Evolutionary conservation across 139 green algal species (phyloP).

Genomic region (Desmodesmus armatus): DNA sequence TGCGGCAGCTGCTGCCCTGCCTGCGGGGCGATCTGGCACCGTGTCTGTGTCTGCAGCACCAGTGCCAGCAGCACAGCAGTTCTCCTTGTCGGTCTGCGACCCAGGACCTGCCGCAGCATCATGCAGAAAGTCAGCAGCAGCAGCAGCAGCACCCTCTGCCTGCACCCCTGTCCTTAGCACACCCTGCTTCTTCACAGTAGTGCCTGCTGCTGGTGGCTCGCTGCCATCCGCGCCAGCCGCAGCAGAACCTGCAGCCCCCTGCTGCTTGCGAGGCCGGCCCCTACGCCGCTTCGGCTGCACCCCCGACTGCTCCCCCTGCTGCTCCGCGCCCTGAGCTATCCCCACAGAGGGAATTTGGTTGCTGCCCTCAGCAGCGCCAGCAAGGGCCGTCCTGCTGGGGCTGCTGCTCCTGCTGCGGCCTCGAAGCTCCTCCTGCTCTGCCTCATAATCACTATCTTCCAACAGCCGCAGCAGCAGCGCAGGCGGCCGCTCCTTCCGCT

Average conservation of each 20-base stretch:
- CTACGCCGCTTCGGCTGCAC: too few species aligned
- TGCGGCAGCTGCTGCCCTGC: constrained; percentile 4
- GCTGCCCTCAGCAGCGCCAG: neutral
- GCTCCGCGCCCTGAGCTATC: neutral
- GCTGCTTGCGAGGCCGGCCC: too few species aligned
- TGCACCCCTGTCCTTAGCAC: neutral
- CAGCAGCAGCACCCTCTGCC: neutral
- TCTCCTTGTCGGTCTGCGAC: too few species aligned
- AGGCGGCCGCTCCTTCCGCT: neutral
- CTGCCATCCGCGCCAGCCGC: neutral
- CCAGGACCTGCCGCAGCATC: too few species aligned
- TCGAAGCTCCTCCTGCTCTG: neutral
- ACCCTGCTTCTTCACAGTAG: neutral
- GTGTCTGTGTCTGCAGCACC: neutral
- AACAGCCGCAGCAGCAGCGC: neutral
- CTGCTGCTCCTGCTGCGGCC: neutral
- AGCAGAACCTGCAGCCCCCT: too few species aligned
- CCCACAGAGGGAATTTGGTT: too few species aligned
- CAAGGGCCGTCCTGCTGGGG: neutral
- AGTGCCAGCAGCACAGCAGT: neutral
- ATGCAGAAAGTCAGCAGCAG: too few species aligned
- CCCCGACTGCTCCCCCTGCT: neutral
- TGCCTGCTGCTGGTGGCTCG: neutral
- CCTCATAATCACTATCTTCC: constrained; percentile 35
- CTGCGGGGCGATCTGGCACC: neutral